A percentile compares a stretch with the other conserved stretches of the same genome.
Evolutionary conservation across 148 eudicot genomes (phyloP).

Genomic region (Persicaria maculosa): DNA sequence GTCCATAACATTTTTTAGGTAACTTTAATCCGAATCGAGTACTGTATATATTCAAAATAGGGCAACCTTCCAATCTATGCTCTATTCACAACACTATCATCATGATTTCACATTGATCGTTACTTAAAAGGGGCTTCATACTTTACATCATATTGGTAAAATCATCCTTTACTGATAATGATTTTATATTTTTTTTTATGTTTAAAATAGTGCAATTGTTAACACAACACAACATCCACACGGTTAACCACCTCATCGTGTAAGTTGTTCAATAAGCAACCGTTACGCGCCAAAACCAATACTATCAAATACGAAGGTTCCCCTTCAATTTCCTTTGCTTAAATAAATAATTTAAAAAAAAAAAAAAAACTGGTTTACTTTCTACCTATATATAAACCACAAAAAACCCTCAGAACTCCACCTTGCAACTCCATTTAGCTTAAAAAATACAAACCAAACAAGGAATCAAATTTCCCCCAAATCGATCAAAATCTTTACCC

Average conservation of each 20-base stretch:
- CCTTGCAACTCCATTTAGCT: background rate
- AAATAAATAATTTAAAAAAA: too few species aligned
- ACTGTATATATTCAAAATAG: too few species aligned
- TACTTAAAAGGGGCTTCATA: too few species aligned
- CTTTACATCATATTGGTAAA: too few species aligned
- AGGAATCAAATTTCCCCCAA: background rate
- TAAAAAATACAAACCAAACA: background rate
- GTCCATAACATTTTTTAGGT: too few species aligned
- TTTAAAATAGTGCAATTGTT: background rate
- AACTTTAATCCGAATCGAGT: too few species aligned
- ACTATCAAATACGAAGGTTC: background rate
- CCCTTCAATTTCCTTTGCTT: background rate
- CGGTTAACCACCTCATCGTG: background rate
- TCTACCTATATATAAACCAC: background rate
- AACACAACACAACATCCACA: background rate
- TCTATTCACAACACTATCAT: too few species aligned
- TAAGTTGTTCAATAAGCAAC: background rate
- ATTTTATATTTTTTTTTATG: background rate
- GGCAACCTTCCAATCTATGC: too few species aligned
- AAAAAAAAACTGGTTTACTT: background rate
- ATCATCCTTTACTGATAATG: background rate
- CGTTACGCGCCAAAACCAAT: constrained; percentile 1
- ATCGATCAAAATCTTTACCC: background rate
- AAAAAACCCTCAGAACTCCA: background rate
- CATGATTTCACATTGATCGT: too few species aligned